Evolutionary conservation across 2,329 filamentous ascomycete species (phyloP).

Genomic region (Simplicillium sp.): DNA sequence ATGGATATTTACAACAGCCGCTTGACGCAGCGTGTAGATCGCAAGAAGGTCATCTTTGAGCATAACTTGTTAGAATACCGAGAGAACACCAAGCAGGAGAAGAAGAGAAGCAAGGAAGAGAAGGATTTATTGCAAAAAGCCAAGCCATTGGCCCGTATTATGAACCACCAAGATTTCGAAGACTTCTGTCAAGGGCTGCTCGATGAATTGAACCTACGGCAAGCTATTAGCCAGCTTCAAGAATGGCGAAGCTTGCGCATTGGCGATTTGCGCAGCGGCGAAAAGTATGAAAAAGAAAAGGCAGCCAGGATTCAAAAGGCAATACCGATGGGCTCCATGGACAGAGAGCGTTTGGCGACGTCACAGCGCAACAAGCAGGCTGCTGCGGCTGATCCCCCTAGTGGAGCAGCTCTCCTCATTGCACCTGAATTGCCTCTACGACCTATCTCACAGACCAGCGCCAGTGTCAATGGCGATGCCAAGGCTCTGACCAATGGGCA

Average conservation of each 20-base stretch:
- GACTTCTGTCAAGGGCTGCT: slow-evolving; percentile 75
- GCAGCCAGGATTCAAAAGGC: slow-evolving; percentile 59
- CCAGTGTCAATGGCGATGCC: slow-evolving; percentile 35
- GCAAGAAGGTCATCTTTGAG: slow-evolving; percentile 95
- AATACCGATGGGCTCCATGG: slow-evolving; percentile 70
- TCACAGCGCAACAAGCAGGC: slow-evolving; percentile 60
- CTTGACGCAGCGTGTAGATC: slow-evolving; percentile 79
- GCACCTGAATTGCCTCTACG: slow-evolving; percentile 67
- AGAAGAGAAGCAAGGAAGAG: slow-evolving; percentile 94
- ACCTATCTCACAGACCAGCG: slow-evolving; percentile 19
- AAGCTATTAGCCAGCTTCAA: slow-evolving; percentile 83
- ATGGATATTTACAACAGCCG: slow-evolving; percentile 98
- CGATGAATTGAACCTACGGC: slow-evolving; percentile 82
- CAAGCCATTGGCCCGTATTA: slow-evolving; percentile 93
- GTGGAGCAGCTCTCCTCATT: slow-evolving; percentile 67
- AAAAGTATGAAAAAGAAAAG: slow-evolving; percentile 91
- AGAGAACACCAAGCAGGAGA: slow-evolving; percentile 81
- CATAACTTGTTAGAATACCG: slow-evolving; percentile 89
- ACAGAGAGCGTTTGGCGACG: slow-evolving; percentile 67
- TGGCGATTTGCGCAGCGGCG: slow-evolving; percentile 72
- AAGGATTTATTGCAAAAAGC: slow-evolving; percentile 83
- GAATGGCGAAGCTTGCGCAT: slow-evolving; percentile 87
- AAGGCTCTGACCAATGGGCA: slow-evolving; percentile 46
- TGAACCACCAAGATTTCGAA: slow-evolving; percentile 89
- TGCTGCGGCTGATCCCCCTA: slow-evolving; percentile 59